Conservation (phyloP, 225 moss, liverwort and hornwort species). For the Physcomitrium patens region DNA sequence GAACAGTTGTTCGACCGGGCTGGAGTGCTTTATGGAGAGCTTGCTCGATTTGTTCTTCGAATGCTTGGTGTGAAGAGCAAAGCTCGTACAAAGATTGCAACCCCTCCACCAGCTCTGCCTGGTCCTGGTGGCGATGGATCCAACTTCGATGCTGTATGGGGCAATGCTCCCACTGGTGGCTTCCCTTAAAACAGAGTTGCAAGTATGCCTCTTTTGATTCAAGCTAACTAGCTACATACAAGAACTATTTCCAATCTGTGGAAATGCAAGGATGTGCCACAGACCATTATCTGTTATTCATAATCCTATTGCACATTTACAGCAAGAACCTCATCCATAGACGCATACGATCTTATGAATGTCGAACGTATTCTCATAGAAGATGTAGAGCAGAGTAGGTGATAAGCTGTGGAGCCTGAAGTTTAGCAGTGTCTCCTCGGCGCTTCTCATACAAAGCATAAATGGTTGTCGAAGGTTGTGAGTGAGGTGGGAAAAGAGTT, state of each 20-base stretch:
- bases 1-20: conserved; percentile 89
- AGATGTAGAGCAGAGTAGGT: conserved; percentile 27
- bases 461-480: conserved; percentile 22
- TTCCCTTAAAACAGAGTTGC: conserved; percentile 34
- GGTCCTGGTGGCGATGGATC: conserved; percentile 50
- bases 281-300: conserved; percentile 21
- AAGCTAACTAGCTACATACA: conserved; percentile 24
- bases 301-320: conserved; percentile 12
- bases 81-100: conserved; percentile 54
- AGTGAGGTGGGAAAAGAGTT: neutral
- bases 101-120: conserved; percentile 50
- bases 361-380: conserved; percentile 18
- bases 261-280: conserved; percentile 20
- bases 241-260: conserved; percentile 12
- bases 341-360: conserved; percentile 17
- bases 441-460: conserved; percentile 28
- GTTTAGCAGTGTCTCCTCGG: conserved; percentile 25
- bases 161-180: conserved; percentile 52
- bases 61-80: conserved; percentile 81
- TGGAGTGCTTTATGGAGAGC: conserved; percentile 93
- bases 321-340: conserved; percentile 23
- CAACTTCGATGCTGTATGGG: conserved; percentile 67
- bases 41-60: conserved; percentile 88
- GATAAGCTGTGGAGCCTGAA: conserved; percentile 33
- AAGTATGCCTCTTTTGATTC: conserved; percentile 5